A percentile compares a stretch with the other conserved stretches of the same genome.
These are phyloP conservation scores for Podaxis sp. DNA, from an alignment of 768 basidiomycete species.

Conservation along the genomic window DNA sequence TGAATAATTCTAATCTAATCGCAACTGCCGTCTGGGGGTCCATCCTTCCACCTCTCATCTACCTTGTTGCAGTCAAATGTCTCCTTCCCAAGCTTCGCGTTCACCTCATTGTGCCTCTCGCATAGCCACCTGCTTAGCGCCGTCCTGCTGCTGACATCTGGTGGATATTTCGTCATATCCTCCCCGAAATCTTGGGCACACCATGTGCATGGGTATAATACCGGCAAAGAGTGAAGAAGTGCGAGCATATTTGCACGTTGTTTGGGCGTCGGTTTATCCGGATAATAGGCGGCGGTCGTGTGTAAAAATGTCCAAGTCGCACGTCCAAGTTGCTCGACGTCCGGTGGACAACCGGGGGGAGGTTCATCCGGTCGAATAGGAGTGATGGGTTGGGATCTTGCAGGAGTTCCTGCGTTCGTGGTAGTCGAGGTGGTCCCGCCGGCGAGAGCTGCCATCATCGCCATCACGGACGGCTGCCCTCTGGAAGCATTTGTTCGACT, in stretches of 20 bases:
- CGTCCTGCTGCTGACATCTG: slow-evolving; percentile 72
- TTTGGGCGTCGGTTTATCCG: slow-evolving; percentile 68
- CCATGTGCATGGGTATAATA: slow-evolving; percentile 84
- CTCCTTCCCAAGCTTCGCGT: slow-evolving; percentile 80
- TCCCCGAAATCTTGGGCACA: slow-evolving; percentile 84
- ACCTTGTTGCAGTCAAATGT: slow-evolving; percentile 80
- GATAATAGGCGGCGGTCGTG: slow-evolving; percentile 94
- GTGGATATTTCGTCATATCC: slow-evolving; percentile 64
- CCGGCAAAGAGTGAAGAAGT: slow-evolving; percentile 74
- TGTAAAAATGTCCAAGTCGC: slow-evolving; percentile 98
- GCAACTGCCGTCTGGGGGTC: slow-evolving; percentile 84
- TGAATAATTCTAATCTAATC: slow-evolving; percentile 47
- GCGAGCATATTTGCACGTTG: slow-evolving; percentile 85
- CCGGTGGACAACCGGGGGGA: slow-evolving; percentile 80
- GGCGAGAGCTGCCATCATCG: slow-evolving; percentile 26
- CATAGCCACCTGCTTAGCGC: slow-evolving; percentile 86
- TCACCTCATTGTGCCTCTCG: slow-evolving; percentile 91
- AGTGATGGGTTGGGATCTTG: slow-evolving; percentile 1
- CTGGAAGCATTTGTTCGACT: slow-evolving; percentile 11
- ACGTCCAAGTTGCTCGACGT: slow-evolving; percentile 84
- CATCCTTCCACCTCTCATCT: slow-evolving; percentile 92
- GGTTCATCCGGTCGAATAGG: slow-evolving; percentile 33
- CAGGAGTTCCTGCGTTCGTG: slow-evolving; percentile 17
- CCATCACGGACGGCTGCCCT: slow-evolving; percentile 16
- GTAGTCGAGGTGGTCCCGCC: slow-evolving; percentile 22